A percentile compares a stretch with the other conserved stretches of the same genome.
Conservation (phyloP, 441 rosid species). For the Euphorbia corollata region DNA sequence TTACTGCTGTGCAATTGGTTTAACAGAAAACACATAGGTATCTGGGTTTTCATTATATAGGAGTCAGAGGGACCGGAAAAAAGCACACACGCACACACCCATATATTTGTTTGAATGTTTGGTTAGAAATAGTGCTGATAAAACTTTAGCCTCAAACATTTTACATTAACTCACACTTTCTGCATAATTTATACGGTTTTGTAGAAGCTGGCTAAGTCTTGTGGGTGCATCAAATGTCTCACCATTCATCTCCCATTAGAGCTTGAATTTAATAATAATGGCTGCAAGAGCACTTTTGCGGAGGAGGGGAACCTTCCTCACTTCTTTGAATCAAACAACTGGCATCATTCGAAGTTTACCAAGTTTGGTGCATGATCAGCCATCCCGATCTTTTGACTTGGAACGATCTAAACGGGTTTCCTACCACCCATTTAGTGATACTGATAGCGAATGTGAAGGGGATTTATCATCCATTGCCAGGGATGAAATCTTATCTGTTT, state of each 20-base stretch:
- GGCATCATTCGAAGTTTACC: constrained; percentile 34
- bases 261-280: constrained; percentile 33
- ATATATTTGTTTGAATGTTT: background rate
- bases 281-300: constrained; percentile 56
- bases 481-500: constrained; percentile 18
- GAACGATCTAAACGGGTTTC: constrained; percentile 21
- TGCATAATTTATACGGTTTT: constrained; percentile 8
- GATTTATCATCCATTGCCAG: constrained; percentile 25
- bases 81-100: background rate
- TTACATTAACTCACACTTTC: background rate
- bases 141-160: background rate
- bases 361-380: constrained; percentile 29
- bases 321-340: constrained; percentile 30
- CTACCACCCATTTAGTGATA: constrained; percentile 17
- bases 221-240: constrained; percentile 26
- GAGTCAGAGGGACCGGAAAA: background rate
- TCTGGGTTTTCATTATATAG: background rate
- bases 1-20: background rate
- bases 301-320: constrained; percentile 38
- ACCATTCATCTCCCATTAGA: constrained; percentile 20
- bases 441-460: constrained; percentile 23
- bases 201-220: constrained; percentile 28
- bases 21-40: background rate
- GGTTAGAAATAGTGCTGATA: background rate
- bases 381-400: constrained; percentile 19